Evolutionary conservation across 495 filamentous ascomycete species (phyloP).

Genomic region (Neurospora pannonica): DNA sequence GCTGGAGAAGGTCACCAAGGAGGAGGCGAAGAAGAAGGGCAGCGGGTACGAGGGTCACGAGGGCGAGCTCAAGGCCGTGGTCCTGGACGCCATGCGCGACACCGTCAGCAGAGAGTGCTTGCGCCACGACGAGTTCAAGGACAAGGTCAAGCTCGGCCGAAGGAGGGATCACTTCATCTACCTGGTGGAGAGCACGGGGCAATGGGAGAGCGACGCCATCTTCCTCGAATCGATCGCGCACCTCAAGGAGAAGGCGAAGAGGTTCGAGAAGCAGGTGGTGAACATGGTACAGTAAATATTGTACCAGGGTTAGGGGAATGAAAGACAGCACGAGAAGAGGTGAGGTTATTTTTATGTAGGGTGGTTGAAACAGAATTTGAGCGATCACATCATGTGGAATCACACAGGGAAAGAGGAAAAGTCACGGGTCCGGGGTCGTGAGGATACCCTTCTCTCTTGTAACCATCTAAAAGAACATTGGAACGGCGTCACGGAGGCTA

Average conservation of each 20-base stretch:
- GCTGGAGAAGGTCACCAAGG: conserved; percentile 58
- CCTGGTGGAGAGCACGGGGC: conserved; percentile 86
- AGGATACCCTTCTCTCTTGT: conserved; percentile 8
- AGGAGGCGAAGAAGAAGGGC: conserved; percentile 51
- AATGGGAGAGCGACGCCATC: conserved; percentile 80
- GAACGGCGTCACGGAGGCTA: conserved; percentile 19
- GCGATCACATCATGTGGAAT: neutral
- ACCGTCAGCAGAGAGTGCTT: conserved; percentile 90
- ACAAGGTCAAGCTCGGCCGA: conserved; percentile 87
- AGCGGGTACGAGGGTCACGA: conserved; percentile 63
- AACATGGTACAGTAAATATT: conserved; percentile 34
- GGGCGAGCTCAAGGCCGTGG: conserved; percentile 76
- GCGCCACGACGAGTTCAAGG: conserved; percentile 86
- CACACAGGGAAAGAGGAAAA: neutral
- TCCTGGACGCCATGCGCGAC: conserved; percentile 72
- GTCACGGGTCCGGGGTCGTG: neutral
- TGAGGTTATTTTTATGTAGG: neutral
- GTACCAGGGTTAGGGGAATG: neutral
- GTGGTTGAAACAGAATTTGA: neutral
- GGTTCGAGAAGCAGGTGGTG: conserved; percentile 34
- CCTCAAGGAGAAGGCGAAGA: conserved; percentile 61
- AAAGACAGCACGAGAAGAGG: neutral
- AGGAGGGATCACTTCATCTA: conserved; percentile 95
- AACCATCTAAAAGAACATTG: conserved; percentile 10
- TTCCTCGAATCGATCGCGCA: conserved; percentile 82